phyloP scores from a whole-genome alignment of 345 rosid species.

The Dipteronia sinensis region DNA sequence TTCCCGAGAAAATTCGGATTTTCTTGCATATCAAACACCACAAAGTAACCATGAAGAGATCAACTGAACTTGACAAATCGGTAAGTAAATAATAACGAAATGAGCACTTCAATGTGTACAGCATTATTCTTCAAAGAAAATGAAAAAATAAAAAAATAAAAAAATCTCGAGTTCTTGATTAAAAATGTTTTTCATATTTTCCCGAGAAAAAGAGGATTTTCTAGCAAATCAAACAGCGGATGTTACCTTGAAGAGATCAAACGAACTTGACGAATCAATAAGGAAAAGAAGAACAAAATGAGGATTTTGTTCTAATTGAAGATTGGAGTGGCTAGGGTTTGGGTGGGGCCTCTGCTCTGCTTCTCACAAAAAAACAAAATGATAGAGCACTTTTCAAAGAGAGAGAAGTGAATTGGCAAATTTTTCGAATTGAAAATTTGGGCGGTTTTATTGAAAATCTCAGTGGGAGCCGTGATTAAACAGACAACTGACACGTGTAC shows the following conservation, averaged over 20 bases:
- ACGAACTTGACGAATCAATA: too few species aligned
- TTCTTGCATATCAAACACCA: not conserved
- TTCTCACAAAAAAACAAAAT: not conserved
- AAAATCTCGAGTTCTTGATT: not conserved
- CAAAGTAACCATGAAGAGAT: not conserved
- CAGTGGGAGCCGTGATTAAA: not conserved
- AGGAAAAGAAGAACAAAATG: not conserved
- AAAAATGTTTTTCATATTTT: not conserved
- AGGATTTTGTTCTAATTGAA: not conserved
- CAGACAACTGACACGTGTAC: not conserved
- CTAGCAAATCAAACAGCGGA: not conserved
- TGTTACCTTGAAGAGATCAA: constrained; percentile 1
- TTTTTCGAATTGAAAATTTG: constrained; percentile 31
- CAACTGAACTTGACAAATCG: not conserved
- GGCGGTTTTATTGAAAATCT: constrained; percentile 34
- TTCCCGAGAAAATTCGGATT: not conserved
- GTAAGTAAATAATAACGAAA: not conserved
- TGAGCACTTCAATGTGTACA: not conserved
- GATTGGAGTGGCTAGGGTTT: constrained; percentile 9
- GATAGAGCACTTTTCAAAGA: not conserved
- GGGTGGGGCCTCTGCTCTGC: not conserved
- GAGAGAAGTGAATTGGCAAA: constrained; percentile 30
- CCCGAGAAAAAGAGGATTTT: constrained; percentile 2
- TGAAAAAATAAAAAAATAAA: too few species aligned
- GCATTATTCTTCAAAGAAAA: not conserved